These are phyloP conservation scores for Ceratobasidium sp. DNA, from an alignment of 1,284 basidiomycete genomes.

Conservation along the genomic window DNA sequence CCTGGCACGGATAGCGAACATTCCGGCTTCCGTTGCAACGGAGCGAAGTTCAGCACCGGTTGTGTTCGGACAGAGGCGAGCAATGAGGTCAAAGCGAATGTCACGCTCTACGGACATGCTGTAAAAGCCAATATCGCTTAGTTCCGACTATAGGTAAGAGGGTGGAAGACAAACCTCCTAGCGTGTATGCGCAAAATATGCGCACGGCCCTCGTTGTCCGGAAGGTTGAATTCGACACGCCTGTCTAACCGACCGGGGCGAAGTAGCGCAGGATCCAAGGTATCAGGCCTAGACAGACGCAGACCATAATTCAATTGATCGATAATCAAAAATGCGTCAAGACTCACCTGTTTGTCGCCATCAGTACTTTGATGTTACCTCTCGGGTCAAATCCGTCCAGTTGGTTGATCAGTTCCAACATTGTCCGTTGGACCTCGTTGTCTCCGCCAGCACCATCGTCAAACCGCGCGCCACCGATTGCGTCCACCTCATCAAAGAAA, in stretches of 20 bases:
- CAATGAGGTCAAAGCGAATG: slow-evolving; percentile 97
- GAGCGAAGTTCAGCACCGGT: slow-evolving; percentile 97
- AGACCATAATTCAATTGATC: background rate
- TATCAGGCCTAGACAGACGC: slow-evolving; percentile 78
- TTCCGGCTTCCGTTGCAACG: slow-evolving; percentile 98
- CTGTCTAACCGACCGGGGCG: slow-evolving; percentile 96
- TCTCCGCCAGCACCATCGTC: slow-evolving; percentile 99
- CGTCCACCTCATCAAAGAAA: slow-evolving; percentile 99
- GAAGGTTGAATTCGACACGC: slow-evolving; percentile 93
- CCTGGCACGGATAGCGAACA: slow-evolving; percentile 98
- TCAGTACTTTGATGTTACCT: slow-evolving; percentile 99
- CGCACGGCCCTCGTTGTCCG: slow-evolving; percentile 95
- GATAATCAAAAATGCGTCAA: slow-evolving; percentile 17
- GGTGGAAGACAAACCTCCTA: slow-evolving; percentile 67
- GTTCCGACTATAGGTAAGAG: slow-evolving; percentile 1
- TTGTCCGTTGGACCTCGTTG: slow-evolving; percentile 99
- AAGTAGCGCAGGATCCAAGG: slow-evolving; percentile 94
- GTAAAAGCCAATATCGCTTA: slow-evolving; percentile 24
- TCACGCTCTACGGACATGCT: slow-evolving; percentile 98
- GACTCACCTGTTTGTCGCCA: slow-evolving; percentile 93
- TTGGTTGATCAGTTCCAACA: slow-evolving; percentile 99
- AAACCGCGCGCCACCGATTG: slow-evolving; percentile 98
- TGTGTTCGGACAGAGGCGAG: slow-evolving; percentile 95
- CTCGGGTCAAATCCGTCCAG: slow-evolving; percentile 98
- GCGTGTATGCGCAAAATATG: slow-evolving; percentile 98